phyloP scores from a whole-genome alignment of 2,329 filamentous ascomycete genomes.

The Penicillium griseofulvum region DNA sequence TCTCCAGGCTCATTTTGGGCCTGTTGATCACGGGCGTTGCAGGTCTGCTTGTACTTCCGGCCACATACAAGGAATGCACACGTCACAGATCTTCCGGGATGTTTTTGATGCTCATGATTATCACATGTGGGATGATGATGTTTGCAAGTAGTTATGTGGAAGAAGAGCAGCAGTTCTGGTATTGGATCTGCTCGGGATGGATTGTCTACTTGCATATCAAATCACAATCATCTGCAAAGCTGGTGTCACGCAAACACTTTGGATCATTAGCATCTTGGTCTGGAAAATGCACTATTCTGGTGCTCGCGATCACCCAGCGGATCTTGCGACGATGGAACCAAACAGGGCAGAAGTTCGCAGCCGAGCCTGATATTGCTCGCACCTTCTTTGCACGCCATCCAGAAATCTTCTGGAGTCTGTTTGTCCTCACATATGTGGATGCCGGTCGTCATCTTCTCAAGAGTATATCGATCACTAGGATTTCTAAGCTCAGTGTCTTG shows the following conservation, averaged over 20 bases:
- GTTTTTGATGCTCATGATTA: constrained; percentile 52
- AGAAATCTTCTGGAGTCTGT: constrained; percentile 69
- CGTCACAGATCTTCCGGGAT: constrained; percentile 27
- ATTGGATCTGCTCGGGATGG: constrained; percentile 67
- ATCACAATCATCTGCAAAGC: constrained; percentile 14
- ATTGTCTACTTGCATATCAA: constrained; percentile 49
- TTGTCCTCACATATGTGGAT: constrained; percentile 67
- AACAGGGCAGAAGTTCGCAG: constrained; percentile 92
- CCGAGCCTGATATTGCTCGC: constrained; percentile 82
- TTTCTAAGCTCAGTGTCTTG: constrained; percentile 35
- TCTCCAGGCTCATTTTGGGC: constrained; percentile 49
- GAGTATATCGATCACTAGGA: constrained; percentile 26
- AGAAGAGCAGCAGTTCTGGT: constrained; percentile 99
- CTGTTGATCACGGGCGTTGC: constrained; percentile 43
- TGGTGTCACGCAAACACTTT: neutral
- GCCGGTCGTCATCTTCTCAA: constrained; percentile 48
- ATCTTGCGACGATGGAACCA: constrained; percentile 85
- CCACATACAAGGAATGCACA: constrained; percentile 30
- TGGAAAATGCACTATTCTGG: constrained; percentile 29
- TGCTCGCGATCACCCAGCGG: constrained; percentile 62
- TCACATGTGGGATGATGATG: constrained; percentile 82
- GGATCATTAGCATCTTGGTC: constrained; percentile 2
- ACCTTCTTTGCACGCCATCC: constrained; percentile 64
- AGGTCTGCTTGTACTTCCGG: constrained; percentile 38
- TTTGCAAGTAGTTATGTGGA: constrained; percentile 98